Base-by-base conservation (phyloP, 768 basidiomycete genomes). In the Amanita exitialis region DNA sequence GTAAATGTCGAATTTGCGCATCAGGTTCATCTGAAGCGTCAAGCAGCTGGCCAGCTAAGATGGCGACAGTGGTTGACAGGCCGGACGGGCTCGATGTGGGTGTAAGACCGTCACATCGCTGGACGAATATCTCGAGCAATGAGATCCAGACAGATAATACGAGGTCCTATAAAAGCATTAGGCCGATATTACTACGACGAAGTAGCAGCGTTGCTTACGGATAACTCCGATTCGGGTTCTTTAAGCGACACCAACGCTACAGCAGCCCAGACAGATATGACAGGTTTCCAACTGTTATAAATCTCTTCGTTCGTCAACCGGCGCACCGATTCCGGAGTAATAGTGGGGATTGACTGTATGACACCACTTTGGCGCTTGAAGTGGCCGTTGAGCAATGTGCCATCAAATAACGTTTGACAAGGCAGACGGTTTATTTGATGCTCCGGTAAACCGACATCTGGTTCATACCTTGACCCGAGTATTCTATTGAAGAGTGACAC, bases 1-100 rank as follows among this genome's bases (percentile, higher is more conserved):
- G 47, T n/a, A 83, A 64, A 41, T 64, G 66, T 27, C 53, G 59
- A 18, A 66, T 43, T 57, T 79, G 75, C 3, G 50, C 58, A 3
- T 59, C 55, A 4, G 49, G 38, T 3, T 55, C 55, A 3, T 61
- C 60, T 4, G 57, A 36, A 0, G 59, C 56, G 5, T 54, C 53
- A 20, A 75, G 56, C 54, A 79, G 71, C 2, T 61, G 60, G 9
- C 56, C 55, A 6, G 81, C 52, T 18, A 71, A 60, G 2, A 61
- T 54, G 0, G 70, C 66, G 2, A 73, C 56, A 41, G 58, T 62
- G 13, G 55, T 60, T 13, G 71, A 64, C 45, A 72, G 64, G 3
- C 65, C 57, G 0, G 70, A 30, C 25, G 50, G 50, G 28, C 50
- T 51, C 16, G 50, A 44, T 44, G 50, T 32, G 5, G 39, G 50